phyloP scores from a whole-genome alignment of 2,329 filamentous ascomycete species.

The Xylariaceae sp. region DNA sequence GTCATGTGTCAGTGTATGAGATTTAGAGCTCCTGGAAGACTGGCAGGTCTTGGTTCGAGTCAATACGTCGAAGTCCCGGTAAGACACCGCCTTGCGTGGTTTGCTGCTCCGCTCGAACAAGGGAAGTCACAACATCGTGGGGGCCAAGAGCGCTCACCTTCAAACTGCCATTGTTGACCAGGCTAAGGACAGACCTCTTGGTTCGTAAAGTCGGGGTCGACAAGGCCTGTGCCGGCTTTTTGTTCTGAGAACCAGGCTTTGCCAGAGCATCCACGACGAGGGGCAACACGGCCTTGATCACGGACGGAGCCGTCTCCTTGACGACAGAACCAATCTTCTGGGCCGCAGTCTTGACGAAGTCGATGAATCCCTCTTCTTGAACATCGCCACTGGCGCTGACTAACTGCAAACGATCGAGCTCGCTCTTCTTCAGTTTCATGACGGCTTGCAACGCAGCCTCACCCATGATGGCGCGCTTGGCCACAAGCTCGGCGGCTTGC shows the following conservation, averaged over 20 bases:
- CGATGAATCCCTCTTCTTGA: constrained; percentile 4
- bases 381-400: neutral
- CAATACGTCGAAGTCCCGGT: neutral
- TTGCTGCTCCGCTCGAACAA: too few relatives aligned
- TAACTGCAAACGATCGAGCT: neutral
- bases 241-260: neutral
- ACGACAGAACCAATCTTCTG: neutral
- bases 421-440: constrained; percentile 1
- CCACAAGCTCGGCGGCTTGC: constrained; percentile 3
- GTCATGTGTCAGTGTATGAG: constrained; percentile 1
- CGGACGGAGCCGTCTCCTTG: neutral
- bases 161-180: constrained; percentile 13
- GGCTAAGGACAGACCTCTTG: neutral
- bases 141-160: constrained; percentile 9
- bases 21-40: constrained; percentile 7
- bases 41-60: constrained; percentile 5
- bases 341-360: constrained; percentile 4
- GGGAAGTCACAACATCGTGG: too few relatives aligned
- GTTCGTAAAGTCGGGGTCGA: neutral
- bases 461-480: constrained; percentile 5
- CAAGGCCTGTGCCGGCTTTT: neutral
- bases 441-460: constrained; percentile 7
- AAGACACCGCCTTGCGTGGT: neutral
- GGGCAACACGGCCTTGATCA: too few relatives aligned
- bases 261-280: neutral